Evolutionary conservation across 768 basidiomycete genomes (phyloP), one percentile per base, ranked within the genome.

Genomic region (Psilocybe cubensis): DNA sequence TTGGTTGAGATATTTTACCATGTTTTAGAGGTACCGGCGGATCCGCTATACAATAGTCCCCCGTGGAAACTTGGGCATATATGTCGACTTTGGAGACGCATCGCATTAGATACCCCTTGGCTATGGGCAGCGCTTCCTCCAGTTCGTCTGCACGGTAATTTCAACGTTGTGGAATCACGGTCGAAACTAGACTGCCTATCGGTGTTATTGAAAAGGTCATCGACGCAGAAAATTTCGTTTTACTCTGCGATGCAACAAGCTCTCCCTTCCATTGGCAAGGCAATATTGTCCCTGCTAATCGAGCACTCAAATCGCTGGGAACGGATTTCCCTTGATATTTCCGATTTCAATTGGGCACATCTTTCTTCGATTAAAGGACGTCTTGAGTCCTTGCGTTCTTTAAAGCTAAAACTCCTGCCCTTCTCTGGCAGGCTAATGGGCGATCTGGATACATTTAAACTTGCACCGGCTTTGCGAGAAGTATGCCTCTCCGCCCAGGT

Each of bases 221-320:
- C 58, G 4, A n/a, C 24, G n/a, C 24, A 21, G 10, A 45, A 18
- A 8, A 21, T 64, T 18, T 54, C 63, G 18, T 61, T 64, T 28
- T 44, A 42, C 29, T 48, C 59, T 10, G 53, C 58, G 23, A 59
- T 59, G 11, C 14, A 50, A 2, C 24, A 4, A 5, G 35, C 53
- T 21, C 24, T 12, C 1, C 29, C 41, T 17, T 45, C 38, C 17
- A 12, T 38, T 3, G 58, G 59, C 40, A 58, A 61, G 20, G 40
- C 42, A 9, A 48, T 61, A 6, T 46, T 64, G 28, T 14, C 41
- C 12, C 28, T 64, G 43, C 56, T 64, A 11, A 52, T 61, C 45
- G 52, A 52, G 18, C 57, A 62, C 42, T 64, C 60, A 14, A 56
- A 64, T 31, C 54, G 63, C 28, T 64, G 63, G 60, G 49, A 57